phyloP scores from a whole-genome alignment of 345 rosid genomes.

The Hypericum androsaemum region DNA sequence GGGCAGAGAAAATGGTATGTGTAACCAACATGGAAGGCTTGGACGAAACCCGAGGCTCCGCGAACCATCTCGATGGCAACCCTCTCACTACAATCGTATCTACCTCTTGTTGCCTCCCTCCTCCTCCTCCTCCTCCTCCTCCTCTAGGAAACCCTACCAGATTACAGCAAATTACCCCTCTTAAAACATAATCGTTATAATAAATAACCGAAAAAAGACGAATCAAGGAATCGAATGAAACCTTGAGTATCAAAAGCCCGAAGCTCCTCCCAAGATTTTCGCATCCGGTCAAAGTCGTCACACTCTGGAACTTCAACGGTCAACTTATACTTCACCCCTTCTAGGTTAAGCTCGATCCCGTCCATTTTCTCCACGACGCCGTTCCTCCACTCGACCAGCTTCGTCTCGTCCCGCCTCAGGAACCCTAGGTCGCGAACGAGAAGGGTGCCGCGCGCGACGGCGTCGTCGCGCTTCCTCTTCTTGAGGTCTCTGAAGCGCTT shows the following conservation, averaged over 20 bases:
- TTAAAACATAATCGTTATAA: neutral
- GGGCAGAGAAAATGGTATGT: conserved; percentile 70
- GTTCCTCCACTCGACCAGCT: conserved; percentile 79
- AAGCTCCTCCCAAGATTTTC: conserved; percentile 70
- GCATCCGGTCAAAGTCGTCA: conserved; percentile 66
- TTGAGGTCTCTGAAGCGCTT: conserved; percentile 59
- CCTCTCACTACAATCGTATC: conserved; percentile 70
- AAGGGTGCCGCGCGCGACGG: conserved; percentile 64
- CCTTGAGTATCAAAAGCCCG: conserved; percentile 54
- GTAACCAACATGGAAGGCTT: conserved; percentile 91
- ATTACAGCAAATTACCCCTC: too few species aligned
- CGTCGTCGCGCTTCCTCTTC: conserved; percentile 82
- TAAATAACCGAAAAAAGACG: neutral
- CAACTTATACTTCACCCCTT: conserved; percentile 63
- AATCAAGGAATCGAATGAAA: conserved; percentile 3
- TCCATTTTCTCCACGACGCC: conserved; percentile 59
- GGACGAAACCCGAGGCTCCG: conserved; percentile 86
- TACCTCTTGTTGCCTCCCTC: conserved; percentile 31
- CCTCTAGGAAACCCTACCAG: conserved; percentile 51
- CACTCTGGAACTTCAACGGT: conserved; percentile 40
- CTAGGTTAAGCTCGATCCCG: conserved; percentile 75
- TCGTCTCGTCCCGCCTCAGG: conserved; percentile 47
- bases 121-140: conserved; percentile 24
- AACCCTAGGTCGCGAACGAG: conserved; percentile 73
- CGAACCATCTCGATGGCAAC: conserved; percentile 88